Percentiles rank a stretch among this genome's conserved stretches.
phyloP scores from a whole-genome alignment of 1,139 yeast genomes.

The Pichia sp. region DNA sequence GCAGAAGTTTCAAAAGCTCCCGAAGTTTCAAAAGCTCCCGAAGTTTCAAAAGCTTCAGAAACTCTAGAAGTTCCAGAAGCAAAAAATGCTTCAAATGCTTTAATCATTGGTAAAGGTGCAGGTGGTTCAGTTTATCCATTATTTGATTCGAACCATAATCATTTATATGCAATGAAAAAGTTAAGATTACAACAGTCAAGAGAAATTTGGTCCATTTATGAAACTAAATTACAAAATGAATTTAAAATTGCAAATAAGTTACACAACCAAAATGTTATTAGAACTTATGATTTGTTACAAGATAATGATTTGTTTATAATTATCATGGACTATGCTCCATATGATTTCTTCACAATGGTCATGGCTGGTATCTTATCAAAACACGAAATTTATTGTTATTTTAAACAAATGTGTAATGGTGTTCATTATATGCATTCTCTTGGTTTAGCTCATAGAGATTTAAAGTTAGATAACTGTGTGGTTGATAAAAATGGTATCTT shows the following conservation, averaged over 20 bases:
- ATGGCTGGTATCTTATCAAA: conserved; percentile 63
- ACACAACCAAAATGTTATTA: conserved; percentile 56
- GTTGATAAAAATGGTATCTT: conserved; percentile 55
- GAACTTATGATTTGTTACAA: conserved; percentile 56
- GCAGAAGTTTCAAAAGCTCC: conserved; percentile 20
- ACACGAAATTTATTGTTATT: conserved; percentile 59
- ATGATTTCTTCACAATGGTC: conserved; percentile 69
- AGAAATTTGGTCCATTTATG: conserved; percentile 52
- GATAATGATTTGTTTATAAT: conserved; percentile 48
- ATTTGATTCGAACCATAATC: conserved; percentile 25
- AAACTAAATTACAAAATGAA: conserved; percentile 59
- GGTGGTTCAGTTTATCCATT: conserved; percentile 59
- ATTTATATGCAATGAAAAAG: conserved; percentile 62
- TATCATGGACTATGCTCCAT: conserved; percentile 72
- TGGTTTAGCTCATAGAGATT: conserved; percentile 73
- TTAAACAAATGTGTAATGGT: conserved; percentile 60
- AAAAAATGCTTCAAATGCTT: conserved; percentile 28
- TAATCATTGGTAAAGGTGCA: conserved; percentile 61
- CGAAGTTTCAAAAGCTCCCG: conserved; percentile 21
- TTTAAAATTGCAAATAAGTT: conserved; percentile 57
- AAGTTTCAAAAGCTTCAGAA: not conserved
- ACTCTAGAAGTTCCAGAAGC: conserved; percentile 5
- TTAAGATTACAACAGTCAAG: conserved; percentile 48
- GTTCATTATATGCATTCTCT: conserved; percentile 54
- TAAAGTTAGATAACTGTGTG: conserved; percentile 73